Evolutionary conservation across 257 asterid species (phyloP), one percentile per base, ranked within the genome.

Genomic region (Parsonsia alboflavescens): DNA sequence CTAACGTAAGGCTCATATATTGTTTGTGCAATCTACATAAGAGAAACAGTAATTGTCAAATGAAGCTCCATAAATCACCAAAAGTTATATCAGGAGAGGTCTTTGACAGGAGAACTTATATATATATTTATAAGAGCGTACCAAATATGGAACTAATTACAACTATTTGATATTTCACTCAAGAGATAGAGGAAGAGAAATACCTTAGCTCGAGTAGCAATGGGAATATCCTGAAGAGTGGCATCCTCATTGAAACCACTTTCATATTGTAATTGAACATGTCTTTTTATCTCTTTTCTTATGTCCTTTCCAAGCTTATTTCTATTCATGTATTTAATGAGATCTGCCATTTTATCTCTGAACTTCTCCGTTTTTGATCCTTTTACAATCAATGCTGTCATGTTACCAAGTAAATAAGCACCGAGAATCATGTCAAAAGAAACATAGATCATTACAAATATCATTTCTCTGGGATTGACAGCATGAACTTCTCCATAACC

Each of bases 401-500:
- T 90, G 88, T 90, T 90, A 41, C 96, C 96, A 7, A 90, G 90
- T 77, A 90, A 68, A 80, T 90, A 90, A 46, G 96, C 93, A 7
- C 96, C 96, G 17, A 90, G 87, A 75, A 90, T 87, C 96, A 90
- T 90, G 87, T 90, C 96, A 1, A 90, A 76, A 33, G 96, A 90
- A 57, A 88, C 90, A 72, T 85, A 90, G 65, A 84, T 52, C 96
- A 90, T 90, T 68, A 90, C 90, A 68, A 90, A 90, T 75, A 90
- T 90, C 96, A 90, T 90, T 81, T 90, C 96, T 79, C 90, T 83
- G 10, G 78, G 15, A 71, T 90, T 90, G 56, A 87, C 92, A 6
- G 91, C 94, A 81, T 90, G 94, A 36, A 89, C 86, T n/a, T 90
- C 95, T 53, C 94, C 92, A 75, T 87, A 88, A 66, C 93, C 93